A percentile compares a stretch with the other conserved stretches of the same genome.
Evolutionary conservation across 345 rosid genomes (phyloP).

Genomic region (Populus pruinosa): DNA sequence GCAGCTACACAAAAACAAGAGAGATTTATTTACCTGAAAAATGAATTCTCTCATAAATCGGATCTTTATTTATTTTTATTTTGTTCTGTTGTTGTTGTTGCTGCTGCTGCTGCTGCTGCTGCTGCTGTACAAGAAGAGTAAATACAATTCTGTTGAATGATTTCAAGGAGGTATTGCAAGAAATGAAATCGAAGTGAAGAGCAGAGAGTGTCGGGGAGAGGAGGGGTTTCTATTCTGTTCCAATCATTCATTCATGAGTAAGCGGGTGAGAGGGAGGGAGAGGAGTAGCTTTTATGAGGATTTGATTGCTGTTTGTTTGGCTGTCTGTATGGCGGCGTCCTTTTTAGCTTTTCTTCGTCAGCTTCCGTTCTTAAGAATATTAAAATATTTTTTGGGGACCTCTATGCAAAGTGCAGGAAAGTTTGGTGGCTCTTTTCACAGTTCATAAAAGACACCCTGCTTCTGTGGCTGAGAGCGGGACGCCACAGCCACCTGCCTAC

Average conservation of each 20-base stretch:
- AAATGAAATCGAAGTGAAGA: neutral
- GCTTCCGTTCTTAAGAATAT: too few species aligned
- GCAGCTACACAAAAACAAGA: neutral
- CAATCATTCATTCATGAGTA: too few species aligned
- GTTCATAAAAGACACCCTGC: too few species aligned
- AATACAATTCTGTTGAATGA: neutral
- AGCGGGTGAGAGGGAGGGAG: too few species aligned
- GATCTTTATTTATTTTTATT: neutral
- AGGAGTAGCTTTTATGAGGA: neutral
- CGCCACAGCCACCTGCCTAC: too few species aligned
- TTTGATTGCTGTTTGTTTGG: neutral
- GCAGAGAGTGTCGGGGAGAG: neutral
- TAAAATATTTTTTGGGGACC: too few species aligned
- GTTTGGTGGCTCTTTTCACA: too few species aligned
- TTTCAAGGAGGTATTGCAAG: neutral
- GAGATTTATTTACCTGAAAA: neutral
- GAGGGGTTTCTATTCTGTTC: too few species aligned
- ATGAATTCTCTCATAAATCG: neutral
- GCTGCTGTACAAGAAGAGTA: neutral
- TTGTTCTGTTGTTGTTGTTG: neutral
- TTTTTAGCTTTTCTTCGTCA: neutral
- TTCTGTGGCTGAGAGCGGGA: neutral
- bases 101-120: too few species aligned
- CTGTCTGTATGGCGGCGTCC: neutral
- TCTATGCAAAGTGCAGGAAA: too few species aligned